Base-by-base conservation (phyloP, 768 basidiomycete genomes). In the Mycena metata region DNA sequence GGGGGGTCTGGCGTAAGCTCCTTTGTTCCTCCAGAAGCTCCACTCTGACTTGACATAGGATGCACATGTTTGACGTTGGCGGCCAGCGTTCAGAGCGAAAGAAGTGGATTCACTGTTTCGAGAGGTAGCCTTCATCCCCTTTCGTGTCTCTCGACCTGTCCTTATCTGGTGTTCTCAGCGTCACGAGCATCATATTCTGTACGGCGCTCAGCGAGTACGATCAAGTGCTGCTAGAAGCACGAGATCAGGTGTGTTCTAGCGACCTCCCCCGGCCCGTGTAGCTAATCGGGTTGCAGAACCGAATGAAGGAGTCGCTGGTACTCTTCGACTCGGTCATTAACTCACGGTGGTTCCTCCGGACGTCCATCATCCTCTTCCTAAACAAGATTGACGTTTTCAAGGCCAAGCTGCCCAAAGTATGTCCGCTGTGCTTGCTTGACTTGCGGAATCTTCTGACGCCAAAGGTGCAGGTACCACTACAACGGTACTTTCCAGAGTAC, bases 371-470 rank as follows among this genome's bases (percentile, higher is more conserved):
- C 76, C 81, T 96, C 58, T 96, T 96, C 86, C 80, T 96, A 69
- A 96, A 96, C 82, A 96, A 97, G 85, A 96, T 96, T 73, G 96
- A 98, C 79, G 83, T 96, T 50, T 96, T 98, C 82, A 91, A 93
- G 58, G 90, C 90, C 75, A 98, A 98, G 79, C 85, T 97, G 19
- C 91, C 91, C 7, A 86, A 84, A 78, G 84, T 82, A 45, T 19
- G 70, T 30, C 66, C 39, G 24, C n/a, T 39, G 21, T 42, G 10
- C 33, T 8, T 26, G 41, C 51, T 54, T 56, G 8, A 35, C 61
- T 57, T 11, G 33, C 5, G 13, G 15, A 6, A 12, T 33, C 9
- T 2, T 8, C 46, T 57, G 23, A 41, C 11, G 6, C 12, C 26
- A 23, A 23, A 26, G 35, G 15, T 13, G n/a, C 52, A 68, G 64